Percentiles rank a stretch among this genome's conserved stretches.
These are phyloP conservation scores for Drechslerella coelobrocha DNA, from an alignment of 2,329 filamentous ascomycete genomes.

Conservation along the genomic window DNA sequence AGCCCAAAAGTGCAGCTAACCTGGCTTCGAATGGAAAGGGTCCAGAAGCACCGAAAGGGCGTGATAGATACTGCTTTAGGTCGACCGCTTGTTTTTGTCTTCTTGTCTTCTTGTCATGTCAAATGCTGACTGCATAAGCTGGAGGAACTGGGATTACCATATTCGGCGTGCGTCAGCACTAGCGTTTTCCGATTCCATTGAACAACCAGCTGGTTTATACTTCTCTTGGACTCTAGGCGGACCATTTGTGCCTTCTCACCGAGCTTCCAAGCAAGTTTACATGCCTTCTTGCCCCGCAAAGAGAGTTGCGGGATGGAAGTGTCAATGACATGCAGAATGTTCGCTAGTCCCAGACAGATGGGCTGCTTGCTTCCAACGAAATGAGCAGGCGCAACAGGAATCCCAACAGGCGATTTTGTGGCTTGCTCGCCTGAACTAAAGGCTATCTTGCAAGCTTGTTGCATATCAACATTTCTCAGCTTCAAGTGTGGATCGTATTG, in stretches of 20 bases:
- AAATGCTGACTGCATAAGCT: slow-evolving; percentile 51
- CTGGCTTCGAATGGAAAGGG: not conserved
- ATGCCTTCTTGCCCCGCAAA: too few species aligned
- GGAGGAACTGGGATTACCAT: slow-evolving; percentile 48
- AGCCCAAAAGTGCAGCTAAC: not conserved
- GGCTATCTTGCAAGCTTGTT: slow-evolving; percentile 35
- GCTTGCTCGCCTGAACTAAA: slow-evolving; percentile 45
- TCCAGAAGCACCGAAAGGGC: slow-evolving; percentile 9
- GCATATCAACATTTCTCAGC: slow-evolving; percentile 25
- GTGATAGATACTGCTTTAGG: slow-evolving; percentile 26
- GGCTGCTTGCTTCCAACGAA: too few species aligned
- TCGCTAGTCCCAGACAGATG: too few species aligned
- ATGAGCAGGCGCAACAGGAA: slow-evolving; percentile 14
- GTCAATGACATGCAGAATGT: too few species aligned
- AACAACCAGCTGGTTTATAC: slow-evolving; percentile 32
- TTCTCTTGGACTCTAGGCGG: slow-evolving; percentile 20
- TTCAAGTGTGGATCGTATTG: not conserved
- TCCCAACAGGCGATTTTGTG: slow-evolving; percentile 19
- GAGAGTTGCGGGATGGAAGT: not conserved
- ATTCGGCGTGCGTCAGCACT: slow-evolving; percentile 51
- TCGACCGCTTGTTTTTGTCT: slow-evolving; percentile 13
- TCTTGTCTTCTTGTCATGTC: slow-evolving; percentile 36
- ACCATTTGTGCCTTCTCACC: slow-evolving; percentile 11
- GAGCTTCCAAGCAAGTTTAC: too few species aligned
- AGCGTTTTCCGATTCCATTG: slow-evolving; percentile 26